These are phyloP conservation scores for Metschnikowia shivogae DNA, from an alignment of 805 yeast genomes.

Conservation along the genomic window DNA sequence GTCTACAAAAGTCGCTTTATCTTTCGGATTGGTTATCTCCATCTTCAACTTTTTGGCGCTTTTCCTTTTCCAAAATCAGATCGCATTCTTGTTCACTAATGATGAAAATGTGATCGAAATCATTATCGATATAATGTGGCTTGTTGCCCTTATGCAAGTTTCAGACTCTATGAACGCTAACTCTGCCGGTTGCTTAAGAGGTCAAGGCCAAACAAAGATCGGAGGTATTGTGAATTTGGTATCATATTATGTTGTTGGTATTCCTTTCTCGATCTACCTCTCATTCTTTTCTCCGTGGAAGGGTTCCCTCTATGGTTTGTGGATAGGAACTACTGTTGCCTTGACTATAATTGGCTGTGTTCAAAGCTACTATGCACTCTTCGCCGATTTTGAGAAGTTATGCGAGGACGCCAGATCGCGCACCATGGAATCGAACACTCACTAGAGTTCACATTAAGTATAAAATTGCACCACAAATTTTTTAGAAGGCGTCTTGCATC, in stretches of 20 bases:
- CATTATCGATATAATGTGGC: slow-evolving; percentile 52
- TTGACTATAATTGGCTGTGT: slow-evolving; percentile 17
- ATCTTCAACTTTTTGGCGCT: slow-evolving; percentile 29
- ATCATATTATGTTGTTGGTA: slow-evolving; percentile 57
- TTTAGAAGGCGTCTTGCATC: slow-evolving; percentile 37
- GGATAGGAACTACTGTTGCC: slow-evolving; percentile 47
- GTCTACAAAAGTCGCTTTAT: slow-evolving; percentile 34
- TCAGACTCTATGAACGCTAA: slow-evolving; percentile 68
- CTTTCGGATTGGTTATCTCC: slow-evolving; percentile 35
- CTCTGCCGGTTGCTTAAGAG: slow-evolving; percentile 72
- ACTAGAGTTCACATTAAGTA: not conserved
- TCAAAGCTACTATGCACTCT: slow-evolving; percentile 39
- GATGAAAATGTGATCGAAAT: slow-evolving; percentile 53
- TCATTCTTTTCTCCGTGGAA: slow-evolving; percentile 47
- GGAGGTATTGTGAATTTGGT: slow-evolving; percentile 57
- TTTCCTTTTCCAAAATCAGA: slow-evolving; percentile 28
- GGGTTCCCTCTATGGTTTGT: slow-evolving; percentile 54
- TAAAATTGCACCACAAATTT: not conserved
- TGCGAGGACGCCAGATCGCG: slow-evolving; percentile 38
- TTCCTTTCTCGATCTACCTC: slow-evolving; percentile 55
- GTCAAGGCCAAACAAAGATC: slow-evolving; percentile 69
- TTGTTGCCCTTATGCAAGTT: slow-evolving; percentile 65
- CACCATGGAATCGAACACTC: slow-evolving; percentile 19
- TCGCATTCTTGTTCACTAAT: slow-evolving; percentile 49
- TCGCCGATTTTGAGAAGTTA: slow-evolving; percentile 34